Percentiles rank a stretch among this genome's conserved stretches.
phyloP scores from a whole-genome alignment of 2,329 filamentous ascomycete species.

The Pseudogymnoascus sp. region DNA sequence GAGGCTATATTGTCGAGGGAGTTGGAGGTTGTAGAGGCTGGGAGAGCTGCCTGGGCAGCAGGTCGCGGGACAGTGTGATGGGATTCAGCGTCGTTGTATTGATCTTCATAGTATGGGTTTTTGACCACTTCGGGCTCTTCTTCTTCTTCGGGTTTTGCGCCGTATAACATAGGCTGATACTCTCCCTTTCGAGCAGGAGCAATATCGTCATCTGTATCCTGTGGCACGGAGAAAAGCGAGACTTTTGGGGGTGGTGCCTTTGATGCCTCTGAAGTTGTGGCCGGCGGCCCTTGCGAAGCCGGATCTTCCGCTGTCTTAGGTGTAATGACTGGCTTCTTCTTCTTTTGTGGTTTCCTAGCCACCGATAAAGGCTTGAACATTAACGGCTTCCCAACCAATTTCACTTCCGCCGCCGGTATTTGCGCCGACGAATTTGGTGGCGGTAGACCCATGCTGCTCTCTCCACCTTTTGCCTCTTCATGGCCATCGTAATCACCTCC shows the following conservation, averaged over 20 bases:
- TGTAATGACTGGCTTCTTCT: conserved; percentile 39
- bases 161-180: conserved; percentile 49
- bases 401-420: conserved; percentile 55
- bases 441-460: conserved; percentile 31
- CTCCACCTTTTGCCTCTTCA: conserved; percentile 21
- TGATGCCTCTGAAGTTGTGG: conserved; percentile 14
- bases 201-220: conserved; percentile 26
- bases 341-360: conserved; percentile 65
- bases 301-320: conserved; percentile 15
- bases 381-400: conserved; percentile 63
- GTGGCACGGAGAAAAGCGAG: conserved; percentile 62
- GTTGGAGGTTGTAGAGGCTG: conserved; percentile 30
- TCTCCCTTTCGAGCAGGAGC: conserved; percentile 18
- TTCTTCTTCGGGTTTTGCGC: conserved; percentile 15
- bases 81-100: conserved; percentile 21
- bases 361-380: conserved; percentile 90
- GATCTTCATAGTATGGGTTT: conserved; percentile 25
- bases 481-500: conserved; percentile 18
- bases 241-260: conserved; percentile 49
- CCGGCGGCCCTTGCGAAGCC: neutral
- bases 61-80: conserved; percentile 20
- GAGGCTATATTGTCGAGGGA: conserved; percentile 65
- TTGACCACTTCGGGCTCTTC: conserved; percentile 13
- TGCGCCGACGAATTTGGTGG: conserved; percentile 40
- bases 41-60: conserved; percentile 20